phyloP scores from a whole-genome alignment of 768 basidiomycete genomes.

The Termitomyces sp. region DNA sequence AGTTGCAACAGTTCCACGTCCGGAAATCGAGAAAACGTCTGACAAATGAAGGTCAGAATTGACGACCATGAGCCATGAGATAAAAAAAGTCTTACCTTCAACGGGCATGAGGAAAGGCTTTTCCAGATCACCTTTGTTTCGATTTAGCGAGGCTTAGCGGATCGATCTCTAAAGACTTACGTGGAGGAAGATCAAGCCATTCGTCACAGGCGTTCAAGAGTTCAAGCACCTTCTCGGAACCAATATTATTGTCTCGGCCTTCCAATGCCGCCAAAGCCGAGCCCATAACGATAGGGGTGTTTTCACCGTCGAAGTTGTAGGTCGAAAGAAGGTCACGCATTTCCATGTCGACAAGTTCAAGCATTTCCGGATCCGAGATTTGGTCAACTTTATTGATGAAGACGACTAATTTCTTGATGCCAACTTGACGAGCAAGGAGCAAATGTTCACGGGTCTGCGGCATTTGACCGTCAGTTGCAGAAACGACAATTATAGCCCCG shows the following conservation, averaged over 20 bases:
- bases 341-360: constrained; percentile 99
- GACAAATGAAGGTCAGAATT: neutral
- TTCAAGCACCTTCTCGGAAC: constrained; percentile 73
- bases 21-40: constrained; percentile 96
- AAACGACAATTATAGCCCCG: constrained; percentile 92
- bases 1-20: constrained; percentile 96
- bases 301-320: constrained; percentile 96
- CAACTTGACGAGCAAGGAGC: constrained; percentile 95
- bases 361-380: constrained; percentile 96
- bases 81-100: constrained; percentile 50
- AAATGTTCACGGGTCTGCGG: constrained; percentile 98
- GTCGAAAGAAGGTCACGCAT: constrained; percentile 91
- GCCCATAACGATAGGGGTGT: constrained; percentile 97
- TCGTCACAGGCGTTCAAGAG: constrained; percentile 83
- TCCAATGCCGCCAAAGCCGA: constrained; percentile 95
- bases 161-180: constrained; percentile 37
- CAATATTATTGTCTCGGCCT: constrained; percentile 74
- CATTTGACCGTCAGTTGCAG: constrained; percentile 99
- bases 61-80: neutral
- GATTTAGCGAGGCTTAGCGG: neutral
- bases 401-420: constrained; percentile 94
- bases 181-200: constrained; percentile 92
- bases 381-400: constrained; percentile 99
- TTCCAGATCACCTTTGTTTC: constrained; percentile 82
- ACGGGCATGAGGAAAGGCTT: constrained; percentile 96